Evolutionary conservation across 1,284 basidiomycete genomes (phyloP), one percentile per base, ranked within the genome.

Genomic region (Puccinia sorghi): DNA sequence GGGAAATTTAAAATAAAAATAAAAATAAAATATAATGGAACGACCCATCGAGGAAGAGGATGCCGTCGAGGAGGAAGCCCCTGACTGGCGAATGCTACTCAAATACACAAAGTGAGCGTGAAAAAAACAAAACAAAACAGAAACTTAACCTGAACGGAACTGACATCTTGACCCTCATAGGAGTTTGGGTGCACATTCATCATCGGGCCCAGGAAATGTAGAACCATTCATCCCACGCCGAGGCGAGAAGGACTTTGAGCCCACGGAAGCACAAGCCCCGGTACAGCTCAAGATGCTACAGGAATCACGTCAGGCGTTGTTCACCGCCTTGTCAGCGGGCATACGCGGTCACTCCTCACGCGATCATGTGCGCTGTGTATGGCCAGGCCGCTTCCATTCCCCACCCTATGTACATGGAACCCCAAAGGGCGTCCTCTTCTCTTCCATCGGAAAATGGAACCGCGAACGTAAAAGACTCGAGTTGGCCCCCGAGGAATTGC

Each of bases 191-290:
- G 52, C 75, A 17, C 64, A 59, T 1, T 32, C 32, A 59, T 37
- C 32, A 59, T 37, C 39, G 13, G 32, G 2, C 20, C 25, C 37
- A 17, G 59, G 46, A 43, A 67, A 56, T 67, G 8, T 22, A 13
- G 75, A 77, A 37, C 52, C 76, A 37, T 79, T 79, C 48, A 79
- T 79, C 17, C 76, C 76, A 1, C 67, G 69, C 0, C 56, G 69
- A 22, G 76, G 76, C 37, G 76, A 79, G n/a, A 79, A 79, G n/a
- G 76, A 79, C 43, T 79, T 79, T 41, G 76, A 79, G 39, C 76
- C 69, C 8, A 64, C 50, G 25, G 57, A 71, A 61, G 54, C 76
- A 8, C 67, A 48, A 13, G 57, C 67, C 11, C 37, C 32, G 9
- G 15, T 43, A 2, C 76, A 78, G 52, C 22, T 25, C 39, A 78